Evolutionary conservation across 2,329 filamentous ascomycete species (phyloP).

Genomic region (Trichoderma lentiforme): DNA sequence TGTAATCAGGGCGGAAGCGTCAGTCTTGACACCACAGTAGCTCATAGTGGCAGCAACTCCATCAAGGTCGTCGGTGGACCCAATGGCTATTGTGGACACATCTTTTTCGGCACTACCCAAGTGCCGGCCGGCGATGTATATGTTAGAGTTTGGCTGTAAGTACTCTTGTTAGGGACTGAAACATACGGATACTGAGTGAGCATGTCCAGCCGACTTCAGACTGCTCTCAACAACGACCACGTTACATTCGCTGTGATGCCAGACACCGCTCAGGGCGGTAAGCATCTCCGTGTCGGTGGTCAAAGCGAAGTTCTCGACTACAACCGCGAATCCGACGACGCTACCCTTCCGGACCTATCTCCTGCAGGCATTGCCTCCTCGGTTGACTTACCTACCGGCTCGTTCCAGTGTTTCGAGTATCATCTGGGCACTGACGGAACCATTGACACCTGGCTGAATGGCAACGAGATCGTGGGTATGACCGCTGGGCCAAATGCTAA

Average conservation of each 20-base stretch:
- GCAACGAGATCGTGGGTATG: constrained; percentile 3
- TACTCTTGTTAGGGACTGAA: not conserved
- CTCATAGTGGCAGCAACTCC: constrained; percentile 11
- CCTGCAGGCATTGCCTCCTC: constrained; percentile 11
- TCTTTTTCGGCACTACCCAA: constrained; percentile 13
- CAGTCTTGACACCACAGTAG: constrained; percentile 12
- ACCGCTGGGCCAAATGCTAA: not conserved
- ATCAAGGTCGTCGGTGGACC: constrained; percentile 13
- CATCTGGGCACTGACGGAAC: constrained; percentile 8
- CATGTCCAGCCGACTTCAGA: not conserved
- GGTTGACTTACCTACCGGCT: constrained; percentile 2
- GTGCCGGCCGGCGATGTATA: constrained; percentile 11
- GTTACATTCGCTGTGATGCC: constrained; percentile 14
- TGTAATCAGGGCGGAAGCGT: constrained; percentile 12
- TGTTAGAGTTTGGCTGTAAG: constrained; percentile 12
- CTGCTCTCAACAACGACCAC: constrained; percentile 7
- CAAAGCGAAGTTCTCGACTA: constrained; percentile 13
- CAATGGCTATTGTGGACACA: constrained; percentile 14
- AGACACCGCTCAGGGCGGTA: not conserved
- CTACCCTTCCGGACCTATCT: constrained; percentile 10
- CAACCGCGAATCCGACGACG: constrained; percentile 15
- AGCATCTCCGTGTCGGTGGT: constrained; percentile 6
- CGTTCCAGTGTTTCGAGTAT: constrained; percentile 15
- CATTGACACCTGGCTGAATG: constrained; percentile 8
- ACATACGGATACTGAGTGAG: not conserved